Evolutionary conservation across 2,329 filamentous ascomycete genomes (phyloP).

Genomic region (Calonectria henricotiae): DNA sequence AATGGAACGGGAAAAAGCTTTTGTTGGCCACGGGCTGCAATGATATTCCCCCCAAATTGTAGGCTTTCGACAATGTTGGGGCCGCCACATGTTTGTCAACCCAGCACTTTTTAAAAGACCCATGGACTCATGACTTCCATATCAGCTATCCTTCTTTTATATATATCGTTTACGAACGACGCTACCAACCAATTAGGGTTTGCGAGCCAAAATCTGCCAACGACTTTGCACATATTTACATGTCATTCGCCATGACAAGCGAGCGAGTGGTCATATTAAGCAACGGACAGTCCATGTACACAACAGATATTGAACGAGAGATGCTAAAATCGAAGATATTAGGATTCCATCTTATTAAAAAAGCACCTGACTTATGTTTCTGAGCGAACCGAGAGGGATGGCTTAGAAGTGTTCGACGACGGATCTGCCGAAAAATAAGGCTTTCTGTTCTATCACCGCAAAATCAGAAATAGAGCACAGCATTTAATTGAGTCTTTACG

Average conservation of each 20-base stretch:
- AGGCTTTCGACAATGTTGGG: background rate
- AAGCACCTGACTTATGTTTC: background rate
- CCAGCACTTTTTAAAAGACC: background rate
- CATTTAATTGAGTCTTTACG: background rate
- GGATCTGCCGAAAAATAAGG: background rate
- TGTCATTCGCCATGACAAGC: background rate
- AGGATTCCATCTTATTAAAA: background rate
- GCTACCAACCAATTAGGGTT: background rate
- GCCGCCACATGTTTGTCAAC: background rate
- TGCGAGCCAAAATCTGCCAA: background rate
- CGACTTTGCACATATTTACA: background rate
- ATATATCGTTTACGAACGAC: background rate
- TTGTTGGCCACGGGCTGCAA: background rate
- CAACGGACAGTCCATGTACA: background rate
- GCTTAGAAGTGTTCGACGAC: background rate
- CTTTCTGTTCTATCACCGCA: background rate
- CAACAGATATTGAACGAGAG: background rate
- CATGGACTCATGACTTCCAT: background rate
- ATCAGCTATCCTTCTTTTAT: background rate
- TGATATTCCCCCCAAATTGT: background rate
- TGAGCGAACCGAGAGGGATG: background rate
- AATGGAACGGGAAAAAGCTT: background rate
- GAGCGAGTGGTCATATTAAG: background rate
- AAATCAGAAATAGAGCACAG: background rate
- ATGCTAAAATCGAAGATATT: background rate